Evolutionary conservation across 2,329 filamentous ascomycete species (phyloP).

Genomic region (Scedosporium aurantiacum): DNA sequence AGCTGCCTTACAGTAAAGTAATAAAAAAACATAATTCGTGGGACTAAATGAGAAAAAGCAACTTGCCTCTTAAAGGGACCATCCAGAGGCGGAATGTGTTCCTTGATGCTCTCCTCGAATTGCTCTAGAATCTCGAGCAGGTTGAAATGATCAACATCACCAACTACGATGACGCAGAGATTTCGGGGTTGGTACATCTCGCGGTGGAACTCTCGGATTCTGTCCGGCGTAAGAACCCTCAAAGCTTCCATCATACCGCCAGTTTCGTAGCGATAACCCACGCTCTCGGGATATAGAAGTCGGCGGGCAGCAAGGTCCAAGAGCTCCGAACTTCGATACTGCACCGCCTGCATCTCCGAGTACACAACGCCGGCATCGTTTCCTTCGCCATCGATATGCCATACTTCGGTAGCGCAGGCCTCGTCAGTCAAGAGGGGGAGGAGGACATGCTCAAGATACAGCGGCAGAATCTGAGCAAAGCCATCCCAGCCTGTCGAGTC

Average conservation of each 20-base stretch:
- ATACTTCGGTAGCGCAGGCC: conserved; percentile 88
- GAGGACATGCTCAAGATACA: conserved; percentile 91
- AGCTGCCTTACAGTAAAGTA: not conserved
- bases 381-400: conserved; percentile 86
- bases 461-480: conserved; percentile 85
- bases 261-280: conserved; percentile 96
- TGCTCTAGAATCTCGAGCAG: conserved; percentile 71
- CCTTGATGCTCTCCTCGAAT: conserved; percentile 79
- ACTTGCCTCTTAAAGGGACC: conserved; percentile 59
- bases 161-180: conserved; percentile 81
- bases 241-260: conserved; percentile 92
- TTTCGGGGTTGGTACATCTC: conserved; percentile 99
- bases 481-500: conserved; percentile 96
- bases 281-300: conserved; percentile 74
- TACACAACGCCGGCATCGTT: conserved; percentile 97
- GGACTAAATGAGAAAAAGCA: too few relatives aligned
- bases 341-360: conserved; percentile 95
- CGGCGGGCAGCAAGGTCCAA: conserved; percentile 77
- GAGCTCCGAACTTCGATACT: conserved; percentile 73
- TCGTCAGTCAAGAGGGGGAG: conserved; percentile 87
- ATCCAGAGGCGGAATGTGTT: conserved; percentile 65
- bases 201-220: conserved; percentile 87
- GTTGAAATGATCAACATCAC: conserved; percentile 74
- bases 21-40: too few relatives aligned
- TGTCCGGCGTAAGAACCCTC: conserved; percentile 72